A percentile compares a stretch with the other conserved stretches of the same genome.
phyloP scores from a whole-genome alignment of 2,329 filamentous ascomycete species.

The Acarospora socialis region DNA sequence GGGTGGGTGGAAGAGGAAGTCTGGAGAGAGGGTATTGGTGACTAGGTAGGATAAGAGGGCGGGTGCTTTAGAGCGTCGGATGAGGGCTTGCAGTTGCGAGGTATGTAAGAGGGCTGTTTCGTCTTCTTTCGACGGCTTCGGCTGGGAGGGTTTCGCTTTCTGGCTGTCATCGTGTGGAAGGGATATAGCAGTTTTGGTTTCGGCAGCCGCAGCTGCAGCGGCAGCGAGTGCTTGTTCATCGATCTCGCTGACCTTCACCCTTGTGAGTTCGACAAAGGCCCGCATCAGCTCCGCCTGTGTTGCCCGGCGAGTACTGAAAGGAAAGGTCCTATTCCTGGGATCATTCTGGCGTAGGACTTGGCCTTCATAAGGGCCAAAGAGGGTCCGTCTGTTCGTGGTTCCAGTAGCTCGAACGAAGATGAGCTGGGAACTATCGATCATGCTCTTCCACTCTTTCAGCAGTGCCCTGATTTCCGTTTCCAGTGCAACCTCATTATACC shows the following conservation, averaged over 20 bases:
- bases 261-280: conserved; percentile 82
- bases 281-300: conserved; percentile 93
- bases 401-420: conserved; percentile 85
- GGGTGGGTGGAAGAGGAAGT: conserved; percentile 61
- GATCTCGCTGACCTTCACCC: conserved; percentile 71
- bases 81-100: conserved; percentile 72
- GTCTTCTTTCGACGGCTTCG: conserved; percentile 66
- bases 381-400: conserved; percentile 65
- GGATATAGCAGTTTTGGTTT: conserved; percentile 20
- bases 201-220: conserved; percentile 16
- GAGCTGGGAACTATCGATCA: conserved; percentile 73
- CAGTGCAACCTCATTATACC: conserved; percentile 87
- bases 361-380: conserved; percentile 84
- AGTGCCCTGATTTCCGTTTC: conserved; percentile 76
- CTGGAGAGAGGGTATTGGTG: conserved; percentile 54
- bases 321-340: conserved; percentile 67
- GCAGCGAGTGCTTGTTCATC: conserved; percentile 47
- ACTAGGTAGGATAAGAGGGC: conserved; percentile 72
- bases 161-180: too few species aligned
- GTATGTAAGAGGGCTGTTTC: conserved; percentile 74
- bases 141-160: conserved; percentile 28
- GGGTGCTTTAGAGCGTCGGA: conserved; percentile 79
- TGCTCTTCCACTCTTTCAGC: conserved; percentile 66
- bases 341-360: conserved; percentile 73
- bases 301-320: conserved; percentile 80